These are phyloP conservation scores for Myochromella boudieri DNA, from an alignment of 768 basidiomycete genomes.

Conservation along the genomic window DNA sequence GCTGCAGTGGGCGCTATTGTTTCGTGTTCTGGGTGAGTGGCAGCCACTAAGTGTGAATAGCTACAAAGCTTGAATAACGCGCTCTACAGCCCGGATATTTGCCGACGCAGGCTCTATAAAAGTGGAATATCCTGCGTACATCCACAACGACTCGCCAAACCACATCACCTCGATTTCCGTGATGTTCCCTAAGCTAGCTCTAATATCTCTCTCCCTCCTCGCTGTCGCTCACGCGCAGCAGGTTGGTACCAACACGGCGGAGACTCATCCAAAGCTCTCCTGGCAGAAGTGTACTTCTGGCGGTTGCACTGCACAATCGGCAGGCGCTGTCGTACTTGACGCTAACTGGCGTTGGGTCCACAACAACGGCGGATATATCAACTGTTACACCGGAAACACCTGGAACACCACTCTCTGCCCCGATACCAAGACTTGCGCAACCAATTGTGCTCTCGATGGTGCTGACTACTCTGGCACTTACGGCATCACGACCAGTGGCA, in stretches of 20 bases:
- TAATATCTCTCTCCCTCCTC: conserved; percentile 38
- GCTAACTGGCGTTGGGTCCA: conserved; percentile 60
- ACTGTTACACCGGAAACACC: conserved; percentile 57
- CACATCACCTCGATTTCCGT: not conserved
- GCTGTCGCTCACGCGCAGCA: conserved; percentile 53
- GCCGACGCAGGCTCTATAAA: conserved; percentile 3
- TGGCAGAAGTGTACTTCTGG: conserved; percentile 47
- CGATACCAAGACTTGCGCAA: conserved; percentile 44
- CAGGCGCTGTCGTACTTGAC: conserved; percentile 47
- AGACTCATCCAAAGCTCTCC: conserved; percentile 26
- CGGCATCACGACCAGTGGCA: conserved; percentile 49
- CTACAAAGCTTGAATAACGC: no score
- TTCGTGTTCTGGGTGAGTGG: no score
- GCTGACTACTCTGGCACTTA: conserved; percentile 50
- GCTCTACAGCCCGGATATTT: conserved; percentile 10
- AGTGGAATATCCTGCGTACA: not conserved
- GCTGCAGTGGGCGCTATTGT: not conserved
- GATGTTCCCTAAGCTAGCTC: conserved; percentile 41
- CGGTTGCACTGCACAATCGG: conserved; percentile 36
- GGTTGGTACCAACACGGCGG: conserved; percentile 46
- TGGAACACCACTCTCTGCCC: conserved; percentile 56
- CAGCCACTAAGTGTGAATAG: no score
- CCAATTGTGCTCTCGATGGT: conserved; percentile 42
- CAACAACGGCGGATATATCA: conserved; percentile 32
- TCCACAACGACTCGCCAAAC: not conserved